These are phyloP conservation scores for Eruca vesicaria DNA, from an alignment of 441 rosid species.

Conservation along the genomic window DNA sequence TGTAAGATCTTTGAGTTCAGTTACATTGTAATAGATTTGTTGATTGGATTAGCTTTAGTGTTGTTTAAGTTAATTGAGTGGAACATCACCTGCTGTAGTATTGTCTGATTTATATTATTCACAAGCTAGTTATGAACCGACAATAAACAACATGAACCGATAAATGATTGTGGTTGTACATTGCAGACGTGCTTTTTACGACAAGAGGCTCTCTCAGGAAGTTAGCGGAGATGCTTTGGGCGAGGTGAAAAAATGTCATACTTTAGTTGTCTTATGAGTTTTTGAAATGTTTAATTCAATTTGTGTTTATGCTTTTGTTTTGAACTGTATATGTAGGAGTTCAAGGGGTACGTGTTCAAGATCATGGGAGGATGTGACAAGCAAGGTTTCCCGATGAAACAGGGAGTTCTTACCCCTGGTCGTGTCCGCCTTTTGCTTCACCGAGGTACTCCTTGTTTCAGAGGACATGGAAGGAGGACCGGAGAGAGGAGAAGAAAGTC, in stretches of 20 bases:
- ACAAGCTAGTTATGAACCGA: not conserved
- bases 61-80: not conserved
- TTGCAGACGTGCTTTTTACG: conserved; percentile 55
- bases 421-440: conserved; percentile 51
- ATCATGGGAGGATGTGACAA: conserved; percentile 64
- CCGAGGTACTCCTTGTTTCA: conserved; percentile 58
- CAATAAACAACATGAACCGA: not conserved
- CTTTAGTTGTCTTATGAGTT: not conserved
- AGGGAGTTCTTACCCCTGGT: conserved; percentile 60
- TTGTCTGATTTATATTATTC: too few relatives aligned
- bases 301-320: not conserved
- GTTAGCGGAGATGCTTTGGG: conserved; percentile 58
- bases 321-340: conserved; percentile 37
- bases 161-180: not conserved
- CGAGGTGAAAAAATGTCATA: conserved; percentile 35
- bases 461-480: conserved; percentile 60
- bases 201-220: conserved; percentile 64
- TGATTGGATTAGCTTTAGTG: not conserved
- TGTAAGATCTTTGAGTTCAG: conserved; percentile 36
- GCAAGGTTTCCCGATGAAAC: too few relatives aligned
- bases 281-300: not conserved
- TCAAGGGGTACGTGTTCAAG: conserved; percentile 57
- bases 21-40: not conserved
- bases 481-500: conserved; percentile 66
- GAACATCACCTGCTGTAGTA: too few relatives aligned